phyloP scores from a whole-genome alignment of 352 stramenopile genomes.

The Pythium myriotylum region DNA sequence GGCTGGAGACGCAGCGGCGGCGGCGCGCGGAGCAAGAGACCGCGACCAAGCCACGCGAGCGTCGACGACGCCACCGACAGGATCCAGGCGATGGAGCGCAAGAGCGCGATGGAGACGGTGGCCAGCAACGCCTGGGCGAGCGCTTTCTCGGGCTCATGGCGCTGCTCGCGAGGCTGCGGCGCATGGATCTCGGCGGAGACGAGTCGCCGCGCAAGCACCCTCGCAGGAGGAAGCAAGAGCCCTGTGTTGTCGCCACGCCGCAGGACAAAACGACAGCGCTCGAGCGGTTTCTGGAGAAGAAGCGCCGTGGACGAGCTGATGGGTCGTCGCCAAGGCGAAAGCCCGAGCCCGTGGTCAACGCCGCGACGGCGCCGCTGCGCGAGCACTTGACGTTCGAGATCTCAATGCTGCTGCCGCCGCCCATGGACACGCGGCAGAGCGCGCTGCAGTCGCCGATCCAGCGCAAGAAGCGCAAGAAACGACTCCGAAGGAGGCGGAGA shows the following conservation, averaged over 20 bases:
- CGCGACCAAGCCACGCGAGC: background rate
- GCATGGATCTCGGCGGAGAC: conserved; percentile 22
- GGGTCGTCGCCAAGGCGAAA: conserved; percentile 14
- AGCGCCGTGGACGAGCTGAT: conserved; percentile 1
- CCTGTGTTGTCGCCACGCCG: background rate
- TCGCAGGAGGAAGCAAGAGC: background rate
- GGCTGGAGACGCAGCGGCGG: conserved; percentile 26
- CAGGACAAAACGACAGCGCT: background rate
- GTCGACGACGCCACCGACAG: background rate
- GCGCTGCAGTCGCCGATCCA: conserved; percentile 53
- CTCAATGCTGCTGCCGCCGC: conserved; percentile 55
- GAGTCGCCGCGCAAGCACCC: background rate
- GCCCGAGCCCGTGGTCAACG: conserved; percentile 35
- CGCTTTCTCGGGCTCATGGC: conserved; percentile 65
- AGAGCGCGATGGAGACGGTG: too few species aligned
- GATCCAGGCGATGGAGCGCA: conserved; percentile 7
- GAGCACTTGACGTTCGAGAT: conserved; percentile 67
- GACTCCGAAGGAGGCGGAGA: conserved; percentile 31
- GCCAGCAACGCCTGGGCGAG: conserved; percentile 49
- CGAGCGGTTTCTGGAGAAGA: conserved; percentile 6
- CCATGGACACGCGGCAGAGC: conserved; percentile 53
- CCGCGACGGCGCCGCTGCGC: conserved; percentile 38
- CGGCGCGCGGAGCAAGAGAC: background rate
- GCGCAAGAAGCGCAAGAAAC: conserved; percentile 36
- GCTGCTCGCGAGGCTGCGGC: conserved; percentile 44